These are phyloP conservation scores for Penicillium frequentans DNA, from an alignment of 2,329 filamentous ascomycete species.

Conservation along the genomic window DNA sequence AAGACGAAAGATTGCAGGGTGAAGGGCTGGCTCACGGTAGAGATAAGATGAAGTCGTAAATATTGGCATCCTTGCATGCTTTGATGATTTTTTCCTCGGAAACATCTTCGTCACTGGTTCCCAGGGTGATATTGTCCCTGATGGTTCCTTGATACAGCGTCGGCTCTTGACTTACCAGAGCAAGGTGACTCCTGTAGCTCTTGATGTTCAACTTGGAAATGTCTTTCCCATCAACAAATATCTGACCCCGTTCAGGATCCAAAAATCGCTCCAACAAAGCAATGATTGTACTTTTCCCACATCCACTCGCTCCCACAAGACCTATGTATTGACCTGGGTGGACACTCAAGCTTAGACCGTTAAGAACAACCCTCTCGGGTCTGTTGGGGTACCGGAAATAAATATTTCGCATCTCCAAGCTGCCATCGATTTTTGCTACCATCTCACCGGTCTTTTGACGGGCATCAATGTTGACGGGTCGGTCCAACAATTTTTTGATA, in stretches of 20 bases:
- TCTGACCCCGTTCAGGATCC: background rate
- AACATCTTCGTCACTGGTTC: background rate
- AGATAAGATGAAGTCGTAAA: background rate
- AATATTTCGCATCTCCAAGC: too few relatives aligned
- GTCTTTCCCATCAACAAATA: background rate
- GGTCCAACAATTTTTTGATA: too few relatives aligned
- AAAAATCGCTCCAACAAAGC: background rate
- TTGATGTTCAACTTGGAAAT: background rate
- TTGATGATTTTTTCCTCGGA: background rate
- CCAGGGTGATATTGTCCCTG: background rate
- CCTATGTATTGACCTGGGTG: too few relatives aligned
- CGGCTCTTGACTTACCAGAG: background rate
- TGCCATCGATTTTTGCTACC: too few relatives aligned
- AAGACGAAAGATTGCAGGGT: too few relatives aligned
- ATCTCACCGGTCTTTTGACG: too few relatives aligned
- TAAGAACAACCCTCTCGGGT: too few relatives aligned
- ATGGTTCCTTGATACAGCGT: background rate
- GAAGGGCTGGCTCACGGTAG: slow-evolving; percentile 51
- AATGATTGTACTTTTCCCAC: background rate
- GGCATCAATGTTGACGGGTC: too few relatives aligned
- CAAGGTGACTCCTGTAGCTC: background rate
- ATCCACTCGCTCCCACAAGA: background rate
- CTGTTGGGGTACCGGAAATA: too few relatives aligned
- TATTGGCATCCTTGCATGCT: background rate
- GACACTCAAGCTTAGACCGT: too few relatives aligned